Percentiles rank a stretch among this genome's conserved stretches.
Conservation (phyloP, 768 basidiomycete species). For the Arthromyces matolae region DNA sequence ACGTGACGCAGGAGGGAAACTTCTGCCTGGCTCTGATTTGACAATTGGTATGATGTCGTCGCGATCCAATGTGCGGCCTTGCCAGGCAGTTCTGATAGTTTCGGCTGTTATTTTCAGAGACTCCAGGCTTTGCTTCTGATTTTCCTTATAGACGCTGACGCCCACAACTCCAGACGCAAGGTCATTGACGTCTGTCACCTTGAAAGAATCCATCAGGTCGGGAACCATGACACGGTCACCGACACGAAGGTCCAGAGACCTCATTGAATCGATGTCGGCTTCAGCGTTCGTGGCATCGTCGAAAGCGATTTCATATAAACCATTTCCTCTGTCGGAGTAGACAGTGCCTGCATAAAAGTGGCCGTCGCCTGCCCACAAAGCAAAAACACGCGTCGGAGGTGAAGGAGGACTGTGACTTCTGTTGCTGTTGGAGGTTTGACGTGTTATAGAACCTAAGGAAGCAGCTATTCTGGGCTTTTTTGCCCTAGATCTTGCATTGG, state of each 20-base stretch:
- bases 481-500: slow-evolving; percentile 19
- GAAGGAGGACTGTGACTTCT: slow-evolving; percentile 3
- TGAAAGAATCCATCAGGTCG: slow-evolving; percentile 27
- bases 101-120: slow-evolving; percentile 50
- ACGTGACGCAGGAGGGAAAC: slow-evolving; percentile 33
- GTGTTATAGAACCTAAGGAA: slow-evolving; percentile 27
- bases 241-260: slow-evolving; percentile 42
- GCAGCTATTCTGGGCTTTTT: slow-evolving; percentile 24
- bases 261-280: slow-evolving; percentile 51
- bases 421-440: slow-evolving; percentile 27
- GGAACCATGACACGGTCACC: slow-evolving; percentile 56
- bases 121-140: slow-evolving; percentile 28
- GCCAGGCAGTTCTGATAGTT: slow-evolving; percentile 50
- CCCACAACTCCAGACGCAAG: slow-evolving; percentile 28
- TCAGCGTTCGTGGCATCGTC: slow-evolving; percentile 54
- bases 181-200: slow-evolving; percentile 30
- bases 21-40: slow-evolving; percentile 34
- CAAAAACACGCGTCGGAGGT: slow-evolving; percentile 60
- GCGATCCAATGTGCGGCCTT: slow-evolving; percentile 41
- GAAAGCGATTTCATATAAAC: slow-evolving; percentile 52
- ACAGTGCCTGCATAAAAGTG: slow-evolving; percentile 62
- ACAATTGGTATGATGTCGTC: slow-evolving; percentile 42
- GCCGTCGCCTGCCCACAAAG: slow-evolving; percentile 58
- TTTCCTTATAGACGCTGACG: slow-evolving; percentile 39
- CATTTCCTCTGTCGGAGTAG: slow-evolving; percentile 28